Base-by-base conservation (phyloP, 1,284 basidiomycete genomes). In the Ganoderma multipileum region DNA sequence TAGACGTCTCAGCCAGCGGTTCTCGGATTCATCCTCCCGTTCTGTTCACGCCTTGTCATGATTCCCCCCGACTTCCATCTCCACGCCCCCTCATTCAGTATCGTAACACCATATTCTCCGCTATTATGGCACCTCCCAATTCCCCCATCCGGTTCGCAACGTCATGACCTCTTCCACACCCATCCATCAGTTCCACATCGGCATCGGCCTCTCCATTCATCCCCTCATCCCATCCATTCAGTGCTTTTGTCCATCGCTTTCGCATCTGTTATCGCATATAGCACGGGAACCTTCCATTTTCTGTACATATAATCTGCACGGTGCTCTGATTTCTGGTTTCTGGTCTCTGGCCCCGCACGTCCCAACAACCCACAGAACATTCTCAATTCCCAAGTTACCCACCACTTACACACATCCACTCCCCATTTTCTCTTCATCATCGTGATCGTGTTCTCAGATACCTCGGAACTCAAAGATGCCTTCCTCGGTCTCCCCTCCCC, bases 241-340 rank as follows among this genome's bases (percentile, higher is more conserved):
- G 63, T 58, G 63, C 33, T 30, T 44, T 68, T 64, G 57, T 61
- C 50, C 67, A 64, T 65, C 55, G 67, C 67, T 65, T 64, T 68
- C 67, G 67, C 67, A 68, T 44, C 59, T 64, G 50, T 42, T 41
- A 61, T 68, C 67, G 67, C 67, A 67, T 59, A 68, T 68, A 68
- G 52, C 52, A 65, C 41, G 50, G 33, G 58, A 41, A 39, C 58
- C 42, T 65, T 52, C 39, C 62, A 58, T 50, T 55, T 60, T 12
- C 63, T 65, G 67, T 62, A 68, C 39, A 68, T 68, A 68, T 64
- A 64, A 7, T 38, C n/a, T 23, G 39, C 58, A 60, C 18, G 14
- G 39, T 23, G 23, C 38, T 18, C 38, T 42, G 23, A 14, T 41
- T 38, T 18, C 38, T 42, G 23, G 23, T 41, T 38, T 39, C 58